These are phyloP conservation scores for Diaporthe ilicicola DNA, from an alignment of 2,329 filamentous ascomycete genomes.

Conservation along the genomic window DNA sequence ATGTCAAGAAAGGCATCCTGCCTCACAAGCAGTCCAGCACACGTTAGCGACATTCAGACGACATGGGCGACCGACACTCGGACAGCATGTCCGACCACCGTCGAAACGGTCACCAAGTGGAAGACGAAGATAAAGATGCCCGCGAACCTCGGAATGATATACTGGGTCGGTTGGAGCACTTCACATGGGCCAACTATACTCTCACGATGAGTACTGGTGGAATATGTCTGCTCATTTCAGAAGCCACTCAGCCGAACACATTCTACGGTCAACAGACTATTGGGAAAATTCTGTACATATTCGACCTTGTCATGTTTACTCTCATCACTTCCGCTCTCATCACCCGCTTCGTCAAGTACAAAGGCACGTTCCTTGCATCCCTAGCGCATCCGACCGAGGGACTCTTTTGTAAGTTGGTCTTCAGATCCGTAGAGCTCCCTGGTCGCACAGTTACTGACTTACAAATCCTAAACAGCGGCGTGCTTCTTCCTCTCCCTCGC, in stretches of 20 bases:
- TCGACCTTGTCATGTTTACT: background rate
- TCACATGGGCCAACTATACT: constrained; percentile 1
- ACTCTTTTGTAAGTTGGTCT: background rate
- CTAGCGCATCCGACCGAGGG: background rate
- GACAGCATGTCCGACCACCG: background rate
- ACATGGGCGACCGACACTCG: background rate
- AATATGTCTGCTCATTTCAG: background rate
- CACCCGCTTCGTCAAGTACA: constrained; percentile 6
- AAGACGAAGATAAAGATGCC: background rate
- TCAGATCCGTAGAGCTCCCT: too few relatives aligned
- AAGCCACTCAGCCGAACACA: background rate
- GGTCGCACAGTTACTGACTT: background rate
- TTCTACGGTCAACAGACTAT: constrained; percentile 7
- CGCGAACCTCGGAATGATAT: background rate
- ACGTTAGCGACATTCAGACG: background rate
- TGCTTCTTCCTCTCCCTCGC: constrained; percentile 17
- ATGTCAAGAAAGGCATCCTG: background rate
- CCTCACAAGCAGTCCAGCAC: background rate
- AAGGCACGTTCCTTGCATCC: constrained; percentile 4
- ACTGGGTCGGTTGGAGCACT: background rate
- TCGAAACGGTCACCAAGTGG: background rate
- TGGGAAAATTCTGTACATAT: constrained; percentile 2
- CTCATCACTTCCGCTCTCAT: background rate
- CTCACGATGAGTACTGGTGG: constrained; percentile 1
- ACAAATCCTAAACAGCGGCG: background rate